Percentiles rank a stretch among this genome's conserved stretches.
Conservation (phyloP, 148 eudicot genomes). For the Dianthus caryophyllus region DNA sequence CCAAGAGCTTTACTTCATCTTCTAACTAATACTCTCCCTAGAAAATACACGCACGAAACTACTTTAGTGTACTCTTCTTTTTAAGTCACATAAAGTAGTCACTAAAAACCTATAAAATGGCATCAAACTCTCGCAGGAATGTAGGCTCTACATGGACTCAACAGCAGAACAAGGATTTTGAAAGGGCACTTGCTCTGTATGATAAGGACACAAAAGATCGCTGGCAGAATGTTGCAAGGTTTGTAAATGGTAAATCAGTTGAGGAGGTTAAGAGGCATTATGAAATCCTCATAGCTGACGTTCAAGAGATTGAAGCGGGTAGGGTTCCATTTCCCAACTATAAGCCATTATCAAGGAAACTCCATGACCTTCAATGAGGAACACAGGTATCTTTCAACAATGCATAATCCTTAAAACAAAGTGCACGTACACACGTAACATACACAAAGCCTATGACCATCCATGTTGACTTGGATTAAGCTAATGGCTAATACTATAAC, state of each 20-base stretch:
- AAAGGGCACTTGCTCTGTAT: constrained; percentile 36
- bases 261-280: constrained; percentile 42
- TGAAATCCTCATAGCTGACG: constrained; percentile 38
- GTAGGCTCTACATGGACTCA: constrained; percentile 33
- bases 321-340: constrained; percentile 37
- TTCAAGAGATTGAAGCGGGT: constrained; percentile 33
- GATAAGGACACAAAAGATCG: constrained; percentile 35
- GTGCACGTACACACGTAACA: background rate
- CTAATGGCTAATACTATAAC: constrained; percentile 13
- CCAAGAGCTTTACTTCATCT: constrained; percentile 14
- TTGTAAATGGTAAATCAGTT: constrained; percentile 36
- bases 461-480: constrained; percentile 7
- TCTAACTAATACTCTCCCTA: constrained; percentile 7
- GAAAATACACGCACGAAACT: background rate
- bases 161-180: constrained; percentile 43
- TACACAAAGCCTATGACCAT: constrained; percentile 10
- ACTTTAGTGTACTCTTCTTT: background rate
- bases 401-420: background rate
- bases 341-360: constrained; percentile 18
- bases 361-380: constrained; percentile 26
- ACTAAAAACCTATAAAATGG: constrained; percentile 25
- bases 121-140: constrained; percentile 24
- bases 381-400: constrained; percentile 23
- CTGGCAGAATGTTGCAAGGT: constrained; percentile 40
- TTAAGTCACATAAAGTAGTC: constrained; percentile 9